Evolutionary conservation across 2,329 filamentous ascomycete species (phyloP).

Genomic region (Botrytis tulipae): DNA sequence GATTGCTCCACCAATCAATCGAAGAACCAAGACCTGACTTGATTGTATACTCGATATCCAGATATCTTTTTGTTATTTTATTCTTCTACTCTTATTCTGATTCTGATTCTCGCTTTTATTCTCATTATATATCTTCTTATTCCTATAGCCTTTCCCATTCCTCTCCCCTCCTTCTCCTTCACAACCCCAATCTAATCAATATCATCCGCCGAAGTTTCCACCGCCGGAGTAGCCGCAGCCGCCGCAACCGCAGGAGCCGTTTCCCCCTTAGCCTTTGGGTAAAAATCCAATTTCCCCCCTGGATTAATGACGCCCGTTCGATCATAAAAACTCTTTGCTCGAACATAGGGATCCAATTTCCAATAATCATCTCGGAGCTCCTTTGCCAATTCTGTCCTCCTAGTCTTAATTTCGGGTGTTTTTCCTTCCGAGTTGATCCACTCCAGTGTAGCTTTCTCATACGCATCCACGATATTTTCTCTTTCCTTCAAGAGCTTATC

Average conservation of each 20-base stretch:
- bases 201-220: slow-evolving; percentile 29
- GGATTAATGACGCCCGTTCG: slow-evolving; percentile 68
- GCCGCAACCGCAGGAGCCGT: slow-evolving; percentile 12
- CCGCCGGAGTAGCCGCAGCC: not conserved
- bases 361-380: slow-evolving; percentile 77
- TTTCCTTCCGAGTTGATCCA: slow-evolving; percentile 63
- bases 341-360: slow-evolving; percentile 81
- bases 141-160: not conserved
- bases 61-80: not conserved
- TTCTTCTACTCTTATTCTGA: not conserved
- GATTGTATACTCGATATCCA: not conserved
- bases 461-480: slow-evolving; percentile 64
- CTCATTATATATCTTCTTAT: not conserved
- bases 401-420: slow-evolving; percentile 48
- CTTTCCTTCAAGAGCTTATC: slow-evolving; percentile 64
- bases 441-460: slow-evolving; percentile 68
- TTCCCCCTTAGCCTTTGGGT: slow-evolving; percentile 44
- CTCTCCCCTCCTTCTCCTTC: not conserved
- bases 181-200: slow-evolving; percentile 30
- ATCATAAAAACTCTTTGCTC: slow-evolving; percentile 83
- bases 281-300: slow-evolving; percentile 70
- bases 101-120: not conserved
- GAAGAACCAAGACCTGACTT: not conserved
- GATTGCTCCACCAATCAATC: not conserved
- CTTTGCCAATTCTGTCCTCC: slow-evolving; percentile 61